Evolutionary conservation across 2,329 filamentous ascomycete species (phyloP).

Genomic region (Stagonosporopsis cucurbitacearum): DNA sequence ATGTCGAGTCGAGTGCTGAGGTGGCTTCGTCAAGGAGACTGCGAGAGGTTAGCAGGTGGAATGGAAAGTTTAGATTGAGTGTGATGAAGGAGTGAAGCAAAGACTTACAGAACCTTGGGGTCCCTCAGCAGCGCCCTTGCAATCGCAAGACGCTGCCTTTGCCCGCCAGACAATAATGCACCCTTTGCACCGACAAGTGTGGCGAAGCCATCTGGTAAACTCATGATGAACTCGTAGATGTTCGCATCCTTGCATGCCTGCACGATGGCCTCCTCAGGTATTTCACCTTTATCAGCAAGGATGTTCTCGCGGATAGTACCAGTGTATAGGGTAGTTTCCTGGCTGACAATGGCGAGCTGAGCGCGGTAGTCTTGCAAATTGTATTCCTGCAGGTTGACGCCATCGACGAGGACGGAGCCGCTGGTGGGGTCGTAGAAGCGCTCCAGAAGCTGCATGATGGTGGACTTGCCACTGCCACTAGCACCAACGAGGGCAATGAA

Average conservation of each 20-base stretch:
- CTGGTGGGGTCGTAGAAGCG: slow-evolving; percentile 91
- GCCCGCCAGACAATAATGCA: slow-evolving; percentile 68
- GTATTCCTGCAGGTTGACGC: slow-evolving; percentile 77
- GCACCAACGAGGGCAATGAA: slow-evolving; percentile 93
- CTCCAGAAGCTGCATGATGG: slow-evolving; percentile 88
- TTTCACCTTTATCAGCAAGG: slow-evolving; percentile 67
- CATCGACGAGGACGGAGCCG: slow-evolving; percentile 83
- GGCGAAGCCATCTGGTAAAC: slow-evolving; percentile 72
- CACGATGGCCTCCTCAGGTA: slow-evolving; percentile 74
- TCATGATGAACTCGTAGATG: slow-evolving; percentile 49
- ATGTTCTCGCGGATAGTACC: slow-evolving; percentile 90
- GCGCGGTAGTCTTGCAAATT: slow-evolving; percentile 84
- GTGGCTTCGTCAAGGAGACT: slow-evolving; percentile 50
- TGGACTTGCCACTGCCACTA: slow-evolving; percentile 92
- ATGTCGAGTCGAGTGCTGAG: slow-evolving; percentile 46
- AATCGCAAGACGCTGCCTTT: slow-evolving; percentile 95
- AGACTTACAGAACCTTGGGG: slow-evolving; percentile 81
- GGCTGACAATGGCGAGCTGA: slow-evolving; percentile 87
- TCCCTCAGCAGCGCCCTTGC: slow-evolving; percentile 90
- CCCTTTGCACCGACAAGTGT: slow-evolving; percentile 90
- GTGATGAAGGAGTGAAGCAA: slow-evolving; percentile 71
- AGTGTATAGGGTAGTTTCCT: slow-evolving; percentile 94
- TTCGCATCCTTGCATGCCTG: slow-evolving; percentile 76
- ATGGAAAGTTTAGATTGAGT: slow-evolving; percentile 78
- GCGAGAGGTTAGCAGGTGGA: slow-evolving; percentile 14